phyloP scores from a whole-genome alignment of 495 filamentous ascomycete genomes.

The Xylaria scruposa region DNA sequence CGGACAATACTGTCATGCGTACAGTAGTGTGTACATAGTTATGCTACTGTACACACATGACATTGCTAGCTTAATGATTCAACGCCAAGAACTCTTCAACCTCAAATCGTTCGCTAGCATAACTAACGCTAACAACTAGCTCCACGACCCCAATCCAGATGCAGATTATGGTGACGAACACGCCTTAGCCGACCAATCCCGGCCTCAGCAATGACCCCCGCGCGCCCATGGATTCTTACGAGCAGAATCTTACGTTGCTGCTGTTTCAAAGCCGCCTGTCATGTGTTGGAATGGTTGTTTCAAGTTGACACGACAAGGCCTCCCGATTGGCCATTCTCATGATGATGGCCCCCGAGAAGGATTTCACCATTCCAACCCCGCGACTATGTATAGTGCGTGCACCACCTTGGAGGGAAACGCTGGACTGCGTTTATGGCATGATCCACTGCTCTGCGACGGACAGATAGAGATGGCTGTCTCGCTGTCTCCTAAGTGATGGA shows the following conservation, averaged over 20 bases:
- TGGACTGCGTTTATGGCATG: conserved; percentile 14
- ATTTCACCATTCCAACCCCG: conserved; percentile 23
- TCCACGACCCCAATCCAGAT: conserved; percentile 5
- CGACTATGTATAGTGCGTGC: background rate
- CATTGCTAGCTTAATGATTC: background rate
- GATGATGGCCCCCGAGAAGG: conserved; percentile 9
- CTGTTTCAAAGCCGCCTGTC: conserved; percentile 24
- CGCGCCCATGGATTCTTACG: conserved; percentile 9
- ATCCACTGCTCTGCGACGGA: conserved; percentile 16
- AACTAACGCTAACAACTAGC: background rate
- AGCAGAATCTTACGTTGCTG: conserved; percentile 20
- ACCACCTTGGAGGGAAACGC: background rate
- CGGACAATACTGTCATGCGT: background rate
- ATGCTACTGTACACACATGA: conserved; percentile 6
- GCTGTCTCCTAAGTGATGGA: background rate
- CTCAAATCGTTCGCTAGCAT: background rate
- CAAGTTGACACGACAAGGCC: conserved; percentile 22
- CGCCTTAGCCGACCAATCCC: conserved; percentile 8
- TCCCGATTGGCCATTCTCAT: conserved; percentile 14
- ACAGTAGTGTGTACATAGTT: background rate
- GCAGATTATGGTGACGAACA: conserved; percentile 8
- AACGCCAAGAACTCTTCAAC: background rate
- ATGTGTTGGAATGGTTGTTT: conserved; percentile 27
- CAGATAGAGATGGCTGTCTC: background rate
- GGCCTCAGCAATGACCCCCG: background rate